Conservation (phyloP, 176 grass and related monocot species). For the Microstegium vimineum region DNA sequence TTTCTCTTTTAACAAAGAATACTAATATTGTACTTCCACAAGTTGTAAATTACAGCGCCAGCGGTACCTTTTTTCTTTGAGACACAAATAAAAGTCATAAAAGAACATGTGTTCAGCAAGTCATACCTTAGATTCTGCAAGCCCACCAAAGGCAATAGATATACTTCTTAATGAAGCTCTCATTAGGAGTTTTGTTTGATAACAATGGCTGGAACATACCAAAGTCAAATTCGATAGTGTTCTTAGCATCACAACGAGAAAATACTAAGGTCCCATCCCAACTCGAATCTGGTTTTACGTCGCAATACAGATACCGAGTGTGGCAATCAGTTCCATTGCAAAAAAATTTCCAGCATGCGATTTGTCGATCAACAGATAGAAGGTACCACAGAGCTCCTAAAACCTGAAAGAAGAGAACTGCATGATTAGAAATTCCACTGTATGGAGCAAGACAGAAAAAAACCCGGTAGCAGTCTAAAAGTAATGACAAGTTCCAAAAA, state of each 20-base stretch:
- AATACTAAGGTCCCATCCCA: constrained; percentile 51
- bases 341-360: constrained; percentile 67
- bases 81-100: neutral
- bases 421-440: neutral
- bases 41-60: neutral
- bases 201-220: constrained; percentile 67
- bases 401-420: constrained; percentile 53
- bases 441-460: constrained; percentile 1
- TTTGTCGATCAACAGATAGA: constrained; percentile 74
- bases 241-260: constrained; percentile 38
- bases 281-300: neutral
- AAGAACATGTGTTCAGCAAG: neutral
- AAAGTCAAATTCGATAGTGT: constrained; percentile 30
- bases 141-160: constrained; percentile 98
- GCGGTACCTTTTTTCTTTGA: neutral
- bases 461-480: neutral
- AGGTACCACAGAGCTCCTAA: constrained; percentile 94
- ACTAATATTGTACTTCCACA: neutral
- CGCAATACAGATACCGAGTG: constrained; percentile 54
- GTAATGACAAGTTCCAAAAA: neutral
- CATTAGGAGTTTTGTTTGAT: constrained; percentile 43
- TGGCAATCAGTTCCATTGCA: constrained; percentile 38
- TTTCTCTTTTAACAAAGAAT: neutral
- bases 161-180: constrained; percentile 74
- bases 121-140: constrained; percentile 98